Conservation (phyloP, 2,329 filamentous ascomycete genomes). For the Colletotrichum lini region DNA sequence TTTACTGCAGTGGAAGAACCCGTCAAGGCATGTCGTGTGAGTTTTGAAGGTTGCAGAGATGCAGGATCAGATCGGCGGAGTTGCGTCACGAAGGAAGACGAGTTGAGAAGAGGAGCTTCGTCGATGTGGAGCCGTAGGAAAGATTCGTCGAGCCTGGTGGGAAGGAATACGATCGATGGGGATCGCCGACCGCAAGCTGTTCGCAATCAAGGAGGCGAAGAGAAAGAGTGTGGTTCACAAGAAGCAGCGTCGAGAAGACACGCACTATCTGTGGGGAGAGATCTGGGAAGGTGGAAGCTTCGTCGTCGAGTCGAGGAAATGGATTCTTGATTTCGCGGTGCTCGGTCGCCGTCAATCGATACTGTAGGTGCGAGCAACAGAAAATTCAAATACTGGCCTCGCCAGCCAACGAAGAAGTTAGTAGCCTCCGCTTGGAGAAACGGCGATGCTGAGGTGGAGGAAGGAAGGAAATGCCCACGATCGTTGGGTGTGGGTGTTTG, state of each 20-base stretch:
- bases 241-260: background rate
- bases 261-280: background rate
- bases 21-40: constrained; percentile 23
- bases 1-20: constrained; percentile 40
- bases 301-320: constrained; percentile 13
- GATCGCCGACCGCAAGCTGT: background rate
- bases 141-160: constrained; percentile 6
- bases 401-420: constrained; percentile 10
- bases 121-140: background rate
- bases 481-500: constrained; percentile 10
- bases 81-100: background rate
- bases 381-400: background rate
- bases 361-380: background rate
- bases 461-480: constrained; percentile 19
- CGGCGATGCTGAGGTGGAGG: background rate
- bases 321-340: background rate
- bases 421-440: background rate
- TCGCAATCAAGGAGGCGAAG: background rate
- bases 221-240: background rate
- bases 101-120: constrained; percentile 9
- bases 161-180: background rate
- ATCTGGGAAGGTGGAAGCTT: background rate
- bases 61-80: background rate
- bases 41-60: background rate
- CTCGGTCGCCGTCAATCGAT: background rate